Percentiles rank a stretch among this genome's conserved stretches.
Evolutionary conservation across 176 grass and related monocot species (phyloP).

Genomic region (Leersia perrieri): DNA sequence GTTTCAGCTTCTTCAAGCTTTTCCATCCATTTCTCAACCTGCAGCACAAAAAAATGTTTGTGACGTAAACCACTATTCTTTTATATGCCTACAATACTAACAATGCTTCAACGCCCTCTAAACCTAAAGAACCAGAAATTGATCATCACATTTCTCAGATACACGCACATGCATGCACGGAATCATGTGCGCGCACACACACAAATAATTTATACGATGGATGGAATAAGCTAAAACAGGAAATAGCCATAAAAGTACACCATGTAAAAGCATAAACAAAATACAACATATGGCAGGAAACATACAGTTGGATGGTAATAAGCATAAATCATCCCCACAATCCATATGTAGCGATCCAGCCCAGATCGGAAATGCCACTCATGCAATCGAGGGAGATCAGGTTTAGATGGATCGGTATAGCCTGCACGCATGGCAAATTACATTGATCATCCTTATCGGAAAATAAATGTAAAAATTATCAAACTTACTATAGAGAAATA

Average conservation of each 20-base stretch:
- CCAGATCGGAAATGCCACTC: conserved; percentile 98
- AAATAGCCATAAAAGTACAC: background rate
- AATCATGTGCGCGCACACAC: background rate
- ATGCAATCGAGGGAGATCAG: conserved; percentile 76
- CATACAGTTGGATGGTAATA: conserved; percentile 96
- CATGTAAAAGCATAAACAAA: conserved; percentile 20
- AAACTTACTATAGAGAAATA: conserved; percentile 17
- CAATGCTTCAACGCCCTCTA: background rate
- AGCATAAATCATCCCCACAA: conserved; percentile 98
- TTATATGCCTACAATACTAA: background rate
- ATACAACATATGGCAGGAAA: conserved; percentile 11
- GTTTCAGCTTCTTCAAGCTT: conserved; percentile 93
- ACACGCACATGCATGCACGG: background rate
- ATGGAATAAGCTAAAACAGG: background rate
- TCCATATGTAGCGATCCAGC: conserved; percentile 98
- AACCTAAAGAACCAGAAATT: conserved; percentile 6
- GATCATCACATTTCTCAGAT: background rate
- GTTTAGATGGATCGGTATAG: conserved; percentile 83
- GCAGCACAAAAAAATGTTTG: conserved; percentile 8
- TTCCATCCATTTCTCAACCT: conserved; percentile 99
- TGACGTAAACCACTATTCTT: conserved; percentile 3
- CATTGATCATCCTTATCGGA: background rate
- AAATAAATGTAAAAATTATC: background rate
- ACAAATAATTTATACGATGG: background rate
- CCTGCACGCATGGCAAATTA: conserved; percentile 45